Base-by-base conservation (phyloP, 352 stramenopile genomes). In the Pythium chondricola region DNA sequence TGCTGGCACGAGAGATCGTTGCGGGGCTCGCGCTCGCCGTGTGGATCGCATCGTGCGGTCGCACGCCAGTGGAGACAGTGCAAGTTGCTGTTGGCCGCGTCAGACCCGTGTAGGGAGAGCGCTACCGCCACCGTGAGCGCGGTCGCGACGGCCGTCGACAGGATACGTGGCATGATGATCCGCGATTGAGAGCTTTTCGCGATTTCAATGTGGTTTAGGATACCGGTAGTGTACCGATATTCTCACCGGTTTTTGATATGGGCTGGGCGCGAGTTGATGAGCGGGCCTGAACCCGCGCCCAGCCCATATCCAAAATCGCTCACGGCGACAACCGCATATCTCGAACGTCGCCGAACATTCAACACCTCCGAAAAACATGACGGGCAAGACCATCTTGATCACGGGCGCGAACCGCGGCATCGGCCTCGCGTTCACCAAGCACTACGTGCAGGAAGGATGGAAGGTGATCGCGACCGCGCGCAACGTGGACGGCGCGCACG, bases 31-130 rank as follows among this genome's bases (percentile, higher is more conserved):
- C 75, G 78, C 44, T 71, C 56, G 25, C 78, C 78, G 48, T 88
- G 75, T 11, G 78, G 75, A 49, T 90, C 76, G 47, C 81, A 93
- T 26, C 62, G 54, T 9, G 69, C 64, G 0, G 81, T 93, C 4
- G 81, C 74, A 33, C 81, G 74, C 77, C 77, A 93, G 39, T 72
- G 74, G 39, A 90, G 56, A 45, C 81, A 93, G 62, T 73, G 66
- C 11, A 56, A 40, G 4, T 36, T 14, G 4, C 18, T 25, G 18
- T 17, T 42, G 2, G 25, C 10, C 2, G 22, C 42, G 7, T 21
- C 36, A 3, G 21, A 38, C n/a, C 37, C 41, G n/a, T 20, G 10
- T 4, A 20, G 27, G 17, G 29, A 18, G 26, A 48, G 36, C 25
- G 18, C 7, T 22, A 10, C n/a, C 13, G 40, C 35, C 9, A n/a